phyloP scores from a whole-genome alignment of 2,329 filamentous ascomycete species.

The Talaromyces piceae region DNA sequence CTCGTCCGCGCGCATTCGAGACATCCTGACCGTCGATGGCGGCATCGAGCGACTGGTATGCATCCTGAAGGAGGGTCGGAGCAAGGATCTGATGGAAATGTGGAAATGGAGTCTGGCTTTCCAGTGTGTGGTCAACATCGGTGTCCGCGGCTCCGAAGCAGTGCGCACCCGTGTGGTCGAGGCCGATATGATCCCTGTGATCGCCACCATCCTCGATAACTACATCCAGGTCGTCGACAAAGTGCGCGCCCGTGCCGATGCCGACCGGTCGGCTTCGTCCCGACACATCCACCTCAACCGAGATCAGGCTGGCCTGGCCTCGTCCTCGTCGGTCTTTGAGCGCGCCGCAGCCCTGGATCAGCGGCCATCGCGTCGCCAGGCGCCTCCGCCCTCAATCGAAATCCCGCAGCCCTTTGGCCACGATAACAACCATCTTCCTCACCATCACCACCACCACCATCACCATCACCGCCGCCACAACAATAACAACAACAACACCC shows the following conservation, averaged over 20 bases:
- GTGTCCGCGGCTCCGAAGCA: slow-evolving; percentile 86
- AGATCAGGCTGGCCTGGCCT: slow-evolving; percentile 14
- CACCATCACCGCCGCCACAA: slow-evolving; percentile 7
- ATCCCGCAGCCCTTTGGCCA: slow-evolving; percentile 55
- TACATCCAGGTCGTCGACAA: slow-evolving; percentile 96
- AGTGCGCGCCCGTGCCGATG: slow-evolving; percentile 76
- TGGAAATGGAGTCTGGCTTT: slow-evolving; percentile 99
- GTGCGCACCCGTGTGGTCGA: slow-evolving; percentile 94
- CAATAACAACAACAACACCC: slow-evolving; percentile 3
- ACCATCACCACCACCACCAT: slow-evolving; percentile 16
- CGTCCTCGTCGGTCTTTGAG: slow-evolving; percentile 26
- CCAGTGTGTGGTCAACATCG: slow-evolving; percentile 98
- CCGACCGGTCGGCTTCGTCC: slow-evolving; percentile 56
- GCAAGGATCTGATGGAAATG: slow-evolving; percentile 99
- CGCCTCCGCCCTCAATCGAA: slow-evolving; percentile 76
- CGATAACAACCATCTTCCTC: slow-evolving; percentile 42
- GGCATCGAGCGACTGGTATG: slow-evolving; percentile 93
- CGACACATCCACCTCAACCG: slow-evolving; percentile 22
- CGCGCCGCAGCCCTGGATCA: slow-evolving; percentile 50
- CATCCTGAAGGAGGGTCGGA: slow-evolving; percentile 94
- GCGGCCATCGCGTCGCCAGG: slow-evolving; percentile 63
- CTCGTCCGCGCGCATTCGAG: slow-evolving; percentile 91
- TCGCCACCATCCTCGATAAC: slow-evolving; percentile 95
- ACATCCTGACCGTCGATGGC: slow-evolving; percentile 97
- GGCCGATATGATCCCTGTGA: slow-evolving; percentile 98